phyloP scores from a whole-genome alignment of 768 basidiomycete genomes.

The Leccinum fibrillosum region DNA sequence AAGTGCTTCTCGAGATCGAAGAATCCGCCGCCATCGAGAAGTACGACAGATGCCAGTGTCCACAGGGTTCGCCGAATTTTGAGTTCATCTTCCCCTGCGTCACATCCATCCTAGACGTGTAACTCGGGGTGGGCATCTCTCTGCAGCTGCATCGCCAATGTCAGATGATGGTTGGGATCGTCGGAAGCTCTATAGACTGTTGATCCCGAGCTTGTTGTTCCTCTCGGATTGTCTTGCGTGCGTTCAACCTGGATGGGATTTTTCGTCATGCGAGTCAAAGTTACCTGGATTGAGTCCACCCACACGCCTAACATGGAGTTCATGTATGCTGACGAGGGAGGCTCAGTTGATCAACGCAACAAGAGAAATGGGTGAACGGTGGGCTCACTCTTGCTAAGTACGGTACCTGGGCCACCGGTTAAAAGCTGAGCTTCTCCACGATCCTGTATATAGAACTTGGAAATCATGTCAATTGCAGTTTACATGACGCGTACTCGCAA shows the following conservation, averaged over 20 bases:
- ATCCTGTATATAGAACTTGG: constrained; percentile 18
- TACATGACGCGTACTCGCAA: background rate
- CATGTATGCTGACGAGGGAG: constrained; percentile 12
- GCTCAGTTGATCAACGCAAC: background rate
- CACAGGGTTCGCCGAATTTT: background rate
- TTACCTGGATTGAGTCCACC: background rate
- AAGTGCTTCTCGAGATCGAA: background rate
- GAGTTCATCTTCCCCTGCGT: background rate
- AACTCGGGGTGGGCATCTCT: background rate
- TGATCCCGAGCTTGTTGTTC: background rate
- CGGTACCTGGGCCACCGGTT: constrained; percentile 3
- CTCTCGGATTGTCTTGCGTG: constrained; percentile 18
- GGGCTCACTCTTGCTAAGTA: constrained; percentile 20
- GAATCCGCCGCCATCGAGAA: too few species aligned
- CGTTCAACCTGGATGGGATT: constrained; percentile 10
- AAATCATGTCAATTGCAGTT: background rate
- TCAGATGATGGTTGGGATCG: background rate
- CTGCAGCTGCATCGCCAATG: background rate
- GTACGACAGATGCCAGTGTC: background rate
- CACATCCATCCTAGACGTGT: background rate
- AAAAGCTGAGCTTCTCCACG: background rate
- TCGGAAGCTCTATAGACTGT: background rate
- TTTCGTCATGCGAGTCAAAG: background rate
- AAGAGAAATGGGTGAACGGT: background rate
- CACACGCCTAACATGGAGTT: constrained; percentile 28